Evolutionary conservation across 2,329 filamentous ascomycete species (phyloP).

Genomic region (Furcasterigmium furcatum): DNA sequence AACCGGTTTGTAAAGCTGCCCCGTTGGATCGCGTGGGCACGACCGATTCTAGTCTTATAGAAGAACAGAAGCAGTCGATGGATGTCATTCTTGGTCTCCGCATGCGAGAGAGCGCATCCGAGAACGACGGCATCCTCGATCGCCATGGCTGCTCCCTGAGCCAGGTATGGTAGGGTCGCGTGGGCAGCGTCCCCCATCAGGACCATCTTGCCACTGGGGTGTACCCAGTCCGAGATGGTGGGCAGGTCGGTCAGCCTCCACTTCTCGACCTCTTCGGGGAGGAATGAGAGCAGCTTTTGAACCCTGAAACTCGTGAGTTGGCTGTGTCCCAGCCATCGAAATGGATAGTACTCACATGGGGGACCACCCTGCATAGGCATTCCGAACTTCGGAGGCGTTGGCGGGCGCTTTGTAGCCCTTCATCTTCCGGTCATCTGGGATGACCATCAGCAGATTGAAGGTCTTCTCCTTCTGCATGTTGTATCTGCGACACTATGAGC

Average conservation of each 20-base stretch:
- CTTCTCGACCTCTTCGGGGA: constrained; percentile 4
- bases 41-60: constrained; percentile 5
- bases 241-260: background rate
- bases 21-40: constrained; percentile 8
- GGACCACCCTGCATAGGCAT: constrained; percentile 7
- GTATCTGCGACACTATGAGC: background rate
- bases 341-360: background rate
- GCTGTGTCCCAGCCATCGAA: background rate
- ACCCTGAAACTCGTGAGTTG: constrained; percentile 1
- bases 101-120: constrained; percentile 3
- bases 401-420: constrained; percentile 8
- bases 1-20: constrained; percentile 10
- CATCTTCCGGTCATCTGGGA: constrained; percentile 9
- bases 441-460: constrained; percentile 10
- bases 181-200: constrained; percentile 21
- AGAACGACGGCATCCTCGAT: constrained; percentile 20
- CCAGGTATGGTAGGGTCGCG: constrained; percentile 19
- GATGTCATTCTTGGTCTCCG: background rate
- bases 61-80: constrained; percentile 6
- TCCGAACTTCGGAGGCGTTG: constrained; percentile 4
- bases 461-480: constrained; percentile 10
- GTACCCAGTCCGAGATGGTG: constrained; percentile 40
- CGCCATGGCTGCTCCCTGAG: constrained; percentile 16
- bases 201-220: constrained; percentile 51
- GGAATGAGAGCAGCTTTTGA: constrained; percentile 3